Percentiles rank a stretch among this genome's conserved stretches.
Conservation (phyloP, 202 grass and related monocot genomes). For the Schoenoplectus tabernaemontani region DNA sequence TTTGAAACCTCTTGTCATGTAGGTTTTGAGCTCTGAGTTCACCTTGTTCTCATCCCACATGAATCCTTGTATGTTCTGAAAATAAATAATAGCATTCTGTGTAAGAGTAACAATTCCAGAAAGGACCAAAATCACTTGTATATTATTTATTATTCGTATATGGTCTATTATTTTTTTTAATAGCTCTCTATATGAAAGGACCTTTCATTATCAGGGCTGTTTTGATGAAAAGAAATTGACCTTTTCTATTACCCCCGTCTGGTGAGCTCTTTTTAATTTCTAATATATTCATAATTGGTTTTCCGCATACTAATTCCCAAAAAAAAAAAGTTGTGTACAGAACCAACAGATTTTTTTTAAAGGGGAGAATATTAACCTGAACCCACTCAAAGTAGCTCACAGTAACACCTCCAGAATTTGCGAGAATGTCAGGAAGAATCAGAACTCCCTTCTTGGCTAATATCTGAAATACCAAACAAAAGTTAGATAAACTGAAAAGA, state of each 20-base stretch:
- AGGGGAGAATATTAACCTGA: conserved; percentile 41
- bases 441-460: conserved; percentile 89
- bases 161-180: neutral
- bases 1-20: conserved; percentile 74
- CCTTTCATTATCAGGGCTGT: neutral
- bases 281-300: neutral
- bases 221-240: neutral
- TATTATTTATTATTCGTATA: neutral
- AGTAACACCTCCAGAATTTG: conserved; percentile 80
- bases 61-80: conserved; percentile 97
- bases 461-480: conserved; percentile 41
- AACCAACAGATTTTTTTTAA: neutral
- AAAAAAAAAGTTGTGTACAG: neutral
- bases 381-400: conserved; percentile 99
- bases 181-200: neutral
- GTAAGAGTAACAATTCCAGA: neutral
- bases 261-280: neutral
- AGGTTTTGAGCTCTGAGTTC: conserved; percentile 77
- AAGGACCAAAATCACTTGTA: neutral
- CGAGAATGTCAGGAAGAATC: conserved; percentile 86
- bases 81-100: neutral
- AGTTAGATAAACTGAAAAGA: neutral
- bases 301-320: neutral
- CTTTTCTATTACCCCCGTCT: neutral
- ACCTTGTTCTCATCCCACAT: conserved; percentile 99